Percentiles rank a stretch among this genome's conserved stretches.
phyloP scores from a whole-genome alignment of 1,139 yeast species.

The Zygoascus hellenicus region DNA sequence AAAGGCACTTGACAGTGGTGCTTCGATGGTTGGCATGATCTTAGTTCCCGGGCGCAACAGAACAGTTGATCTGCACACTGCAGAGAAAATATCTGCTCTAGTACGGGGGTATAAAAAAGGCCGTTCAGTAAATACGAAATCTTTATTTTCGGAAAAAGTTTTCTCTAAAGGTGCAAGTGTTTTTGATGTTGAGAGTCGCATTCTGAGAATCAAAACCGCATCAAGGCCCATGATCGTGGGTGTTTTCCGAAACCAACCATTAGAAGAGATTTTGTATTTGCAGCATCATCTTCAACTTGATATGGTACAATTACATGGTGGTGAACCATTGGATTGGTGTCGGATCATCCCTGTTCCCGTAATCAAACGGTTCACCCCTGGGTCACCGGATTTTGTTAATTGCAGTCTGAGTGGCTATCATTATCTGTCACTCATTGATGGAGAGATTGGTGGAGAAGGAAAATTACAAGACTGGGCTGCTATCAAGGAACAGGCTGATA shows the following conservation, averaged over 20 bases:
- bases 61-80: conserved; percentile 54
- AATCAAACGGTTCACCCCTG: conserved; percentile 68
- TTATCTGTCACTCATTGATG: conserved; percentile 64
- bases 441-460: conserved; percentile 93
- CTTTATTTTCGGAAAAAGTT: background rate
- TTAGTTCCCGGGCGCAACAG: conserved; percentile 77
- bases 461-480: conserved; percentile 63
- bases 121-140: background rate
- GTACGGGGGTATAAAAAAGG: conserved; percentile 24
- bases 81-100: conserved; percentile 45
- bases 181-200: conserved; percentile 22
- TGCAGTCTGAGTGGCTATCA: conserved; percentile 39
- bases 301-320: conserved; percentile 84
- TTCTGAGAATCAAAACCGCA: conserved; percentile 17
- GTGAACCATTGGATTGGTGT: conserved; percentile 61
- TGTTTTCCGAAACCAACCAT: conserved; percentile 77
- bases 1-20: conserved; percentile 62
- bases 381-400: conserved; percentile 42
- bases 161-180: conserved; percentile 14
- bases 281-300: conserved; percentile 54
- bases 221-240: conserved; percentile 79
- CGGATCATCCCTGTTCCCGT: conserved; percentile 50
- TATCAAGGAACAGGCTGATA: conserved; percentile 38
- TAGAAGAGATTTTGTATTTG: conserved; percentile 50
- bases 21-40: conserved; percentile 77